These are phyloP conservation scores for Daldinia loculata DNA, from an alignment of 495 filamentous ascomycete species.

Conservation along the genomic window DNA sequence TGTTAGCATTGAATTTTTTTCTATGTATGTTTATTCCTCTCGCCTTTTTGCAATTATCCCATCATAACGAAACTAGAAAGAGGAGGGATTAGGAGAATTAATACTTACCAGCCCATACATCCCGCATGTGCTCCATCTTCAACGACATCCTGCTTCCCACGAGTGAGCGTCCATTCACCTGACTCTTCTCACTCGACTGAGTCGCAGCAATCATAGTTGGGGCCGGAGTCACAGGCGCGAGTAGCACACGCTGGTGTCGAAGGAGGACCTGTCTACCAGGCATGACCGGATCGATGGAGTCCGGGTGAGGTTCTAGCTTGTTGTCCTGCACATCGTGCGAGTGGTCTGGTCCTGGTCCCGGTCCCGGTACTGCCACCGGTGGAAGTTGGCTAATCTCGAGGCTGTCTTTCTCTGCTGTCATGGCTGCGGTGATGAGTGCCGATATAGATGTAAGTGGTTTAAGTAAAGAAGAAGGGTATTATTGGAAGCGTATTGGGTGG, in stretches of 20 bases:
- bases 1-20: not conserved
- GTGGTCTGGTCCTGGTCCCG: not conserved
- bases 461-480: not conserved
- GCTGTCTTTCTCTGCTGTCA: not conserved
- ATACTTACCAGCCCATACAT: conserved; percentile 5
- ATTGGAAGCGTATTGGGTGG: not conserved
- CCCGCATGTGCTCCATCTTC: conserved; percentile 3
- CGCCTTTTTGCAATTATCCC: not conserved
- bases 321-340: not conserved
- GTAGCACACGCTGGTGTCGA: conserved; percentile 20
- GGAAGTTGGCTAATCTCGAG: not conserved
- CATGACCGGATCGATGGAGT: conserved; percentile 15
- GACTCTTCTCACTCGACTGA: not conserved
- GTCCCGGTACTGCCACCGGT: not conserved
- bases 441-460: not conserved
- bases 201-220: not conserved
- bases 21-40: not conserved
- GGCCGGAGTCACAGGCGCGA: not conserved
- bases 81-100: not conserved
- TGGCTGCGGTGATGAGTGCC: not conserved
- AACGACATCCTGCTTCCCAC: not conserved
- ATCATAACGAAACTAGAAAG: not conserved
- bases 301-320: conserved; percentile 19
- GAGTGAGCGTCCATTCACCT: not conserved
- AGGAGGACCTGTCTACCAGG: conserved; percentile 27